A percentile compares a stretch with the other conserved stretches of the same genome.
phyloP scores from a whole-genome alignment of 495 filamentous ascomycete genomes.

The Aspergillus heteromorphus region DNA sequence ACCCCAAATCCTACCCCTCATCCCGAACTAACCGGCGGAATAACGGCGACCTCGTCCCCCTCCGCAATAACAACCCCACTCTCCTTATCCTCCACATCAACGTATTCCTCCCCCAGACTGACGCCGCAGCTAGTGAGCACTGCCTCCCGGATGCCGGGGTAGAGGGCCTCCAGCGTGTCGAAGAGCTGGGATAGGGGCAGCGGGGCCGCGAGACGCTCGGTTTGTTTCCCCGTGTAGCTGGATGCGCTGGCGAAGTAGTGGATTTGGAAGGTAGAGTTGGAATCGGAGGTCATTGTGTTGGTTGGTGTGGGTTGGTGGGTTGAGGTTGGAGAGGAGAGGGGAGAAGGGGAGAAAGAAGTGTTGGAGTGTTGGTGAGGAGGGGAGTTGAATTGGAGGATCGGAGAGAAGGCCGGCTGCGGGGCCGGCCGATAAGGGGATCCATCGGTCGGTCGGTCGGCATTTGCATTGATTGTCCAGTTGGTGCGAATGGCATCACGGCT shows the following conservation, averaged over 20 bases:
- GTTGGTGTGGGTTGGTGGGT: neutral
- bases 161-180: conserved; percentile 63
- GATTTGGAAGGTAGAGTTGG: conserved; percentile 56
- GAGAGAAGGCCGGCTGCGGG: neutral
- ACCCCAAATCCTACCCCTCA: conserved; percentile 9
- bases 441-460: too few relatives aligned
- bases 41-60: conserved; percentile 90
- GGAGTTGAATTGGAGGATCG: too few relatives aligned
- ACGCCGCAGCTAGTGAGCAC: conserved; percentile 74
- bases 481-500: too few relatives aligned
- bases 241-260: conserved; percentile 84
- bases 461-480: neutral
- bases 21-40: conserved; percentile 84
- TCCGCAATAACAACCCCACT: conserved; percentile 51
- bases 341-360: neutral
- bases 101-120: conserved; percentile 84
- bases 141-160: conserved; percentile 70
- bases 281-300: conserved; percentile 1
- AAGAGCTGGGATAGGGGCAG: conserved; percentile 63
- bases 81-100: conserved; percentile 55
- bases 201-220: conserved; percentile 69
- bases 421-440: neutral
- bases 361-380: too few relatives aligned
- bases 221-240: conserved; percentile 64
- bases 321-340: neutral